Evolutionary conservation across 1,284 basidiomycete genomes (phyloP).

Genomic region (Athelia psychrophila): DNA sequence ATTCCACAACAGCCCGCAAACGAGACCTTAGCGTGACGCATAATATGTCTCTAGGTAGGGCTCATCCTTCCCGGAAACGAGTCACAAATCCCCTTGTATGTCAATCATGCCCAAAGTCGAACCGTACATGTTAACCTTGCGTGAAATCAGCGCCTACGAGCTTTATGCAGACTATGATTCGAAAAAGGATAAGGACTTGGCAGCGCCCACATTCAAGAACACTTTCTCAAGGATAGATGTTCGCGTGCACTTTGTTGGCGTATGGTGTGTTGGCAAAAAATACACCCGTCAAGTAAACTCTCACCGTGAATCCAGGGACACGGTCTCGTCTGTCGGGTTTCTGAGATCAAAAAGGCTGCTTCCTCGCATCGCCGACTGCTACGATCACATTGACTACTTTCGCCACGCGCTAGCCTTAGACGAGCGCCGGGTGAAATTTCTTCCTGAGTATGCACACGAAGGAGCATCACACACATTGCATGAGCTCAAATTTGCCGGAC

Average conservation of each 20-base stretch:
- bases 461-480: conserved; percentile 8
- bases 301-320: conserved; percentile 18
- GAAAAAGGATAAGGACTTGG: conserved; percentile 3
- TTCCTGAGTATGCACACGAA: conserved; percentile 32
- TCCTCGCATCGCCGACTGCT: conserved; percentile 22
- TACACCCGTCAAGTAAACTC: not conserved
- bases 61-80: conserved; percentile 31
- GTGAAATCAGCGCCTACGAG: not conserved
- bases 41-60: conserved; percentile 25
- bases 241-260: conserved; percentile 34
- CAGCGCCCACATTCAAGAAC: conserved; percentile 20
- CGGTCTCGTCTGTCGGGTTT: conserved; percentile 33
- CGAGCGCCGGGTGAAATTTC: conserved; percentile 38
- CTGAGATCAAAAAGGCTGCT: conserved; percentile 17
- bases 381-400: conserved; percentile 26
- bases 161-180: not conserved
- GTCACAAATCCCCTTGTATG: conserved; percentile 35
- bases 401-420: conserved; percentile 33
- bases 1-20: not conserved
- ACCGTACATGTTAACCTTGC: not conserved
- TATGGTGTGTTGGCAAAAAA: conserved; percentile 22
- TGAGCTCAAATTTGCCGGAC: conserved; percentile 3
- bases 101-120: conserved; percentile 4
- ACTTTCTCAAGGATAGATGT: conserved; percentile 22
- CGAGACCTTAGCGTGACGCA: not conserved